Evolutionary conservation across 2,329 filamentous ascomycete genomes (phyloP), one percentile per base, ranked within the genome.

Genomic region (Colletotrichum filicis): DNA sequence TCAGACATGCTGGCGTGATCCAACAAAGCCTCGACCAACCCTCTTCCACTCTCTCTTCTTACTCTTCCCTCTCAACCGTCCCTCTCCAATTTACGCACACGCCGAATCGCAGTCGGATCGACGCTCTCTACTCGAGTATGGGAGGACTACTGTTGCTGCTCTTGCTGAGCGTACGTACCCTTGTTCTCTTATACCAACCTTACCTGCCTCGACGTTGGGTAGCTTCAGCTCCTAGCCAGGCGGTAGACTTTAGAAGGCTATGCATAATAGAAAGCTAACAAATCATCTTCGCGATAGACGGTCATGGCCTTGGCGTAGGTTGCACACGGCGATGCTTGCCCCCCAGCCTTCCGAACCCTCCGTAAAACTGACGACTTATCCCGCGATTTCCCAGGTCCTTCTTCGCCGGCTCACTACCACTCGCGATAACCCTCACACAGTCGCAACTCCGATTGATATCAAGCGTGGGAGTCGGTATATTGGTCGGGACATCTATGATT

Each of bases 401-500:
- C 82, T 89, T 98, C 68, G 95, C 96, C 77, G 97, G 97, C 83
- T 93, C 95, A 77, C 87, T 99, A 76, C 97, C 97, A 49, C 88
- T 99, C 63, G 95, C 95, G 71, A 94, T 99, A 87, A 91, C 92
- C 70, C 89, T 99, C 30, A 96, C 95, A 35, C 92, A 93, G 73
- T 94, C 95, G 56, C 95, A 98, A 82, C 86, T 98, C 70, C 93
- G 96, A 79, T 86, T 98, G 62, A 94, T 98, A 80, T 97, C 96
- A 26, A 95, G 95, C 70, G 90, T 98, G 80, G 97, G 97, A 66
- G 95, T 98, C 82, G 97, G 97, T 57, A 93, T 99, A 64, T 87
- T 99, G 9, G 95, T 99, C 19, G 97, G 97, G 46, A 98, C 97
- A 32, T 96, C 96, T 1, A 89, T 99, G 76, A 96, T 98, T 76